Evolutionary conservation across 306 rosid genomes (phyloP).

Genomic region (Albizia julibrissin): DNA sequence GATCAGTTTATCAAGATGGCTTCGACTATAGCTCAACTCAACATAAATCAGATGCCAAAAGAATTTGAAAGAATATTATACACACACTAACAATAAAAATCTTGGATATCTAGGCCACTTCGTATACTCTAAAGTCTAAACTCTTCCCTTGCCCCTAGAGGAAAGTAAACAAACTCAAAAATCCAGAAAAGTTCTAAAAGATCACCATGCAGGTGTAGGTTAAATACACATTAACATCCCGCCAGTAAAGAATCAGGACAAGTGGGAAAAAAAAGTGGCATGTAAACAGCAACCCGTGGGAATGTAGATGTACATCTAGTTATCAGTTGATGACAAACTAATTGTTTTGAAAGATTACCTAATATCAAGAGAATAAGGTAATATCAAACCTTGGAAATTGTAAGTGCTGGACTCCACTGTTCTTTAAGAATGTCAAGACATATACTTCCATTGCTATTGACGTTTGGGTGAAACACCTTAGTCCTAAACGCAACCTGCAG

Average conservation of each 20-base stretch:
- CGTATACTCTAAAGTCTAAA: not conserved
- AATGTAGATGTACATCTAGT: slow-evolving; percentile 1
- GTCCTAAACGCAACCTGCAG: slow-evolving; percentile 90
- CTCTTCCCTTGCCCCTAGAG: not conserved
- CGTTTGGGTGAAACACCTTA: slow-evolving; percentile 94
- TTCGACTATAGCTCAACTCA: not conserved
- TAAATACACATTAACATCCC: not conserved
- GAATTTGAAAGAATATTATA: too few relatives aligned
- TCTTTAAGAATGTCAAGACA: slow-evolving; percentile 90
- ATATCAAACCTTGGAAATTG: slow-evolving; percentile 77
- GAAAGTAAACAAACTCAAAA: not conserved
- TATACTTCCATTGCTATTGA: slow-evolving; percentile 86
- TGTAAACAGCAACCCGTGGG: not conserved
- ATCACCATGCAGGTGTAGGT: not conserved
- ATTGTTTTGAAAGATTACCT: not conserved
- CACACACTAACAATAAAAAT: not conserved
- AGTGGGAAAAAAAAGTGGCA: not conserved
- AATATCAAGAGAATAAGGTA: slow-evolving; percentile 2
- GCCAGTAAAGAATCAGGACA: not conserved
- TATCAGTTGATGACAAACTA: slow-evolving; percentile 7
- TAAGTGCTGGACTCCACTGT: slow-evolving; percentile 90
- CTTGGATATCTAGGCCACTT: not conserved
- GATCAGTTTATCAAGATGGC: slow-evolving; percentile 5
- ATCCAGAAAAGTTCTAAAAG: not conserved
- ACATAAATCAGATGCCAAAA: not conserved